Conservation (phyloP, 768 basidiomycete genomes). For the Mrakia frigida region DNA sequence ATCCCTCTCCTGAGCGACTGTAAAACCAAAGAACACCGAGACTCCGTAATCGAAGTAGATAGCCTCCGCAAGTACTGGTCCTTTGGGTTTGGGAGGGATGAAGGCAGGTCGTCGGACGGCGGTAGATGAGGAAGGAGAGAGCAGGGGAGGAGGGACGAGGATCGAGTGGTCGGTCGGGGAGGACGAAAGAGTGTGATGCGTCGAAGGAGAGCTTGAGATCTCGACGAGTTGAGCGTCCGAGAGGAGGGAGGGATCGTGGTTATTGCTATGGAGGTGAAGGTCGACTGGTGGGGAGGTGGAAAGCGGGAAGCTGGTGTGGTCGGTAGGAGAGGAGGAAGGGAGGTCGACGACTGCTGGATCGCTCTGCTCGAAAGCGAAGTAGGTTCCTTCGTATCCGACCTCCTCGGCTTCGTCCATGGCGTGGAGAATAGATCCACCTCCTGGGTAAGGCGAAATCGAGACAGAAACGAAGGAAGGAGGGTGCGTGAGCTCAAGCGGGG, state of each 20-base stretch:
- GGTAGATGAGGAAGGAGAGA: background rate
- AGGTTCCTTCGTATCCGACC: conserved; percentile 78
- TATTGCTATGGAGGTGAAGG: background rate
- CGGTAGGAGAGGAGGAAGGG: background rate
- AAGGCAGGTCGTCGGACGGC: background rate
- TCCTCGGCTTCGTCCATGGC: conserved; percentile 83
- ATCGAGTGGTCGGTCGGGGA: conserved; percentile 31
- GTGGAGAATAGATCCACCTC: conserved; percentile 58
- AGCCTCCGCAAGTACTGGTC: conserved; percentile 43
- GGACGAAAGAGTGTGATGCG: conserved; percentile 10
- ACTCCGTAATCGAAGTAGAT: conserved; percentile 65
- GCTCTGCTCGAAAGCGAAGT: conserved; percentile 52
- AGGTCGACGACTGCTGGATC: background rate
- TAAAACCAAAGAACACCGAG: conserved; percentile 81
- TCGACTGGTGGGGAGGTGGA: conserved; percentile 6
- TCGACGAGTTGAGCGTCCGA: background rate
- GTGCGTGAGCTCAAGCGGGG: background rate
- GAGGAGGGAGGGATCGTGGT: background rate
- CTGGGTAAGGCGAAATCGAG: conserved; percentile 21
- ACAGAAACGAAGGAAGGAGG: conserved; percentile 36
- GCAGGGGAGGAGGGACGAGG: background rate
- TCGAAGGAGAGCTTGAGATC: background rate
- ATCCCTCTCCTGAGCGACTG: conserved; percentile 59
- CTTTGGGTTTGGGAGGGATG: conserved; percentile 29
- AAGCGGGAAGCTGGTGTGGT: background rate